These are phyloP conservation scores for Ocimum tenuiflorum DNA, from an alignment of 257 asterid genomes.

Conservation along the genomic window DNA sequence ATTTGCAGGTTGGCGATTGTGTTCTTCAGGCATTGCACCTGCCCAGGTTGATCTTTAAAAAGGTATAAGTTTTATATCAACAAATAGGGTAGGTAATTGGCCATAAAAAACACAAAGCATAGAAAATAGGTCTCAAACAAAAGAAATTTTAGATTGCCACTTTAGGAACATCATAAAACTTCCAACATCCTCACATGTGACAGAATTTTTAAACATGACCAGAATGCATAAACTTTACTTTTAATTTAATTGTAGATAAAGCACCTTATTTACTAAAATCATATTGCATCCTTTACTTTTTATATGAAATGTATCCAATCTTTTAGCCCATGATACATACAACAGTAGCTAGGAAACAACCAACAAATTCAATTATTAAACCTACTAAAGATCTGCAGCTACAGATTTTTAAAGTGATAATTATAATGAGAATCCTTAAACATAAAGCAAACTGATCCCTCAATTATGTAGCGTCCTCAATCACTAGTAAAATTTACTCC, in stretches of 20 bases:
- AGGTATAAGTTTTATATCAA: not conserved
- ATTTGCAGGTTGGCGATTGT: constrained; percentile 29
- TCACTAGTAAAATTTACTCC: not conserved
- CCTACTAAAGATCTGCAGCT: not conserved
- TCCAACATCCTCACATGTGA: not conserved
- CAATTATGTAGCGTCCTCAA: not conserved
- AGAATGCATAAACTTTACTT: not conserved
- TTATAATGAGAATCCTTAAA: not conserved
- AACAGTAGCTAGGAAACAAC: not conserved
- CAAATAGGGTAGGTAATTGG: not conserved
- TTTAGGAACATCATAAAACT: not conserved
- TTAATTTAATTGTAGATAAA: not conserved
- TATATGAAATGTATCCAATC: not conserved
- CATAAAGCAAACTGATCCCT: not conserved
- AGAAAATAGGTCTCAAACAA: not conserved
- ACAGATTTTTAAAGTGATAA: not conserved
- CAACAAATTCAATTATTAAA: not conserved
- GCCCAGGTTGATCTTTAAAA: constrained; percentile 14
- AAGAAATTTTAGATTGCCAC: not conserved
- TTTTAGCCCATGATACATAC: not conserved
- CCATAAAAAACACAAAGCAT: not conserved
- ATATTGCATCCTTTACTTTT: not conserved
- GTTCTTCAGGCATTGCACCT: constrained; percentile 42
- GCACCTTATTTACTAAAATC: not conserved
- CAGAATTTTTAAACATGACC: not conserved